Conservation (phyloP, 495 filamentous ascomycete species). For the Lepraria neglecta region DNA sequence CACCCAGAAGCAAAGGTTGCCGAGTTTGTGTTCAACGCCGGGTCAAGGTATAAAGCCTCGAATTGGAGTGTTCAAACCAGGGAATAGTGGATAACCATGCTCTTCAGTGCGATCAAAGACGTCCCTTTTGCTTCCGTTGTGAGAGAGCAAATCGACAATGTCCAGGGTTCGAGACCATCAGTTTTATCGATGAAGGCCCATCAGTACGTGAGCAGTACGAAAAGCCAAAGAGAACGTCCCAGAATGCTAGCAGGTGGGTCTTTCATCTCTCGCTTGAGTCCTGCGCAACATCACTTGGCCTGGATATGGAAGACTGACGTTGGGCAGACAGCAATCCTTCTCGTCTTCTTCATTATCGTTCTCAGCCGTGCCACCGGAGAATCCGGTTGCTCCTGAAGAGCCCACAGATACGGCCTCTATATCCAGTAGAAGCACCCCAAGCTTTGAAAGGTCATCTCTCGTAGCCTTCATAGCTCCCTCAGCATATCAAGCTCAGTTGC, state of each 20-base stretch:
- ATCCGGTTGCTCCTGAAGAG: too few relatives aligned
- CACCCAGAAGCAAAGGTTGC: constrained; percentile 40
- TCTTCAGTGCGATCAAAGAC: constrained; percentile 32
- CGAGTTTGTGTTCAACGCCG: constrained; percentile 31
- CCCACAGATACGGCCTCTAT: background rate
- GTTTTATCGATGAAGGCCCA: constrained; percentile 20
- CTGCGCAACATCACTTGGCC: background rate
- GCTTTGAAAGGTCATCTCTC: constrained; percentile 10
- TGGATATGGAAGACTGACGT: background rate
- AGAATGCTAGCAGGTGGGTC: background rate
- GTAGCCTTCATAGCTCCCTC: constrained; percentile 16
- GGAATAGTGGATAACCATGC: background rate
- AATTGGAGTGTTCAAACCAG: background rate
- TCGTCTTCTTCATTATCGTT: too few relatives aligned
- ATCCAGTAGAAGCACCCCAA: background rate
- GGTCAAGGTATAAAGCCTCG: constrained; percentile 21
- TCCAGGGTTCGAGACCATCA: constrained; percentile 22
- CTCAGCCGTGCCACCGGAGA: too few relatives aligned
- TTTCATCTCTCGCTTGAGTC: background rate
- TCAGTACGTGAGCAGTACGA: constrained; percentile 1
- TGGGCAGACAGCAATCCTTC: background rate
- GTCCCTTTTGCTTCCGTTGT: constrained; percentile 34
- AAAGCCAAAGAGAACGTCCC: background rate
- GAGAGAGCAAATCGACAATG: constrained; percentile 28
- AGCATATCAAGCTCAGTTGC: constrained; percentile 15